phyloP scores from a whole-genome alignment of 2,329 filamentous ascomycete species.

The Alternaria ventricosa region DNA sequence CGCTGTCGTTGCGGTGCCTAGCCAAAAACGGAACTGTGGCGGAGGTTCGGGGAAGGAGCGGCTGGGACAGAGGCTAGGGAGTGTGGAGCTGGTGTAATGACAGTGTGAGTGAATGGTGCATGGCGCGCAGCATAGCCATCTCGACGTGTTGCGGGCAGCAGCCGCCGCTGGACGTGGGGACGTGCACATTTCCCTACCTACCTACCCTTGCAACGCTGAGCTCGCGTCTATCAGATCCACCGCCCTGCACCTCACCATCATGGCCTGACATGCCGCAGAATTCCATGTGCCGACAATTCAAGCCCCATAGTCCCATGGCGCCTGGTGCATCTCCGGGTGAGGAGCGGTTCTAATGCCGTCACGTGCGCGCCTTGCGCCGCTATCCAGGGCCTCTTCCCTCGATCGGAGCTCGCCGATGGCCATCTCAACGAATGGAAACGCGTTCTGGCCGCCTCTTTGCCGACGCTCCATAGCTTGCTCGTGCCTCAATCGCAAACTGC shows the following conservation, averaged over 20 bases:
- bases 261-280: constrained; percentile 32
- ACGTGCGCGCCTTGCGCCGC: constrained; percentile 29
- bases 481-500: constrained; percentile 21
- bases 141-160: constrained; percentile 12
- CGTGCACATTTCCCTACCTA: constrained; percentile 6
- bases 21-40: constrained; percentile 18
- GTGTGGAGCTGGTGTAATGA: constrained; percentile 14
- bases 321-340: constrained; percentile 12
- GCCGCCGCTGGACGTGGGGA: constrained; percentile 7
- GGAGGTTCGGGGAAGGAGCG: constrained; percentile 15
- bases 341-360: constrained; percentile 20
- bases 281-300: constrained; percentile 14
- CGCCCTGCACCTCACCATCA: constrained; percentile 23
- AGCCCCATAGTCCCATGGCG: constrained; percentile 11
- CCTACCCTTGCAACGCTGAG: not conserved
- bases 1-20: constrained; percentile 19
- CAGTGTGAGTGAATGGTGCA: constrained; percentile 9
- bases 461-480: constrained; percentile 28
- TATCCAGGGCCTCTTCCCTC: constrained; percentile 24
- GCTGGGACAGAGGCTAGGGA: constrained; percentile 21
- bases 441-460: constrained; percentile 30
- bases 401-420: constrained; percentile 45
- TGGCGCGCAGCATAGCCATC: constrained; percentile 8
- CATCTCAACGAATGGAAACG: constrained; percentile 37
- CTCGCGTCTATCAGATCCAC: constrained; percentile 2